Evolutionary conservation across 768 basidiomycete species (phyloP), one percentile per base, ranked within the genome.

Genomic region (Auriscalpium microsporum): DNA sequence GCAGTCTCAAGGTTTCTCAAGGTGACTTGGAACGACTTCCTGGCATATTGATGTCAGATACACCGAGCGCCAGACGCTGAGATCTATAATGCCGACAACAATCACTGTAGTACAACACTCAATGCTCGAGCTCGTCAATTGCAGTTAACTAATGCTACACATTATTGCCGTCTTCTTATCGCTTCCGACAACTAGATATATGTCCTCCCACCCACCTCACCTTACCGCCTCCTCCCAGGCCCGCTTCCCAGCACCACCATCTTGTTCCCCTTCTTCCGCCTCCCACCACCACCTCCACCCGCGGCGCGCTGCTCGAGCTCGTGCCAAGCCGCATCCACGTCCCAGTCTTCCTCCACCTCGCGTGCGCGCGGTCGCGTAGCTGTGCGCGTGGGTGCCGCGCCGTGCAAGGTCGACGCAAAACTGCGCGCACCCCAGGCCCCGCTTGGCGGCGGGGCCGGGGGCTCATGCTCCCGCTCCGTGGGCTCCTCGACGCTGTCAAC

Each of bases 381-480:
- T 23, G 46, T 55, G 48, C 56, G 14, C 56, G 49, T 46, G 59
- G 55, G 17, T 59, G 61, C 45, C 55, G 76, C 64, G 14, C 84
- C 76, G 65, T 86, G 83, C 55, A 86, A 69, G 0, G 90, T 86
- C 10, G 87, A 84, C 11, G 91, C 91, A 67, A 94, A 93, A 61
- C 87, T 91, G 54, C 86, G 75, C 16, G 77, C 73, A 21, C 89
- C 89, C 90, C 89, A 92, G 28, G 80, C 87, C 17, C 87, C 87
- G 37, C 51, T 48, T 23, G 40, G 35, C 13, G 48, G 51, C 13
- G 48, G 37, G 14, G 47, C 33, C 11, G 42, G 13, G 6, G 50
- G 23, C 19, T 17, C 14, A 10, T 21, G n/a, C 23, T 46, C 50
- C 13, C 11, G 23, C 49, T 58, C 57, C n/a, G 55, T 17, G 3